A percentile compares a stretch with the other conserved stretches of the same genome.
Conservation (phyloP, 331 rosid genomes). For the Dryas integrifolia region DNA sequence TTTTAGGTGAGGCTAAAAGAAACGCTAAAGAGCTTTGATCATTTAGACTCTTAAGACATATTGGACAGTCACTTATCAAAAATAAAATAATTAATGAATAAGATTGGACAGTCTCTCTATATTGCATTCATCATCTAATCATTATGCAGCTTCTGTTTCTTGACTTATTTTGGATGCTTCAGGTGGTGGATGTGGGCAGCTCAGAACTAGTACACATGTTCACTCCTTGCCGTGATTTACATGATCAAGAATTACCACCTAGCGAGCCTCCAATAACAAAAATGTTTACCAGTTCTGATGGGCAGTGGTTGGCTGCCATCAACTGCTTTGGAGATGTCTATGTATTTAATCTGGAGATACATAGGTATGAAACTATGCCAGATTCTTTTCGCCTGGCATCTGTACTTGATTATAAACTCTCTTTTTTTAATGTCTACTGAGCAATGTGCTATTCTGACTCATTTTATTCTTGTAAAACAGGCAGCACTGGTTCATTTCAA, state of each 20-base stretch:
- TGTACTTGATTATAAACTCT: neutral
- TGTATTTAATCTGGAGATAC: constrained; percentile 74
- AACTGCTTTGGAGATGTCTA: constrained; percentile 96
- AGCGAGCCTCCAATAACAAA: constrained; percentile 89
- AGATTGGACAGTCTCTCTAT: neutral
- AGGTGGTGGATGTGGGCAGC: constrained; percentile 69
- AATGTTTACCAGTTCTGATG: constrained; percentile 85
- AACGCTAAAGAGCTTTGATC: constrained; percentile 1
- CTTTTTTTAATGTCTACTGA: neutral
- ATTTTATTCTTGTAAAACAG: constrained; percentile 39
- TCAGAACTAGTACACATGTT: constrained; percentile 61
- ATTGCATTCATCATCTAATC: neutral
- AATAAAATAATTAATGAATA: neutral
- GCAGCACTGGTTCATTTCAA: constrained; percentile 94
- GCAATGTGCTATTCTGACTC: neutral
- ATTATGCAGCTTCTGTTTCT: neutral
- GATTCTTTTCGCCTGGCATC: neutral
- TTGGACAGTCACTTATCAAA: neutral
- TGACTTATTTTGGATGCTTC: constrained; percentile 22
- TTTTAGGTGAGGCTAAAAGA: neutral
- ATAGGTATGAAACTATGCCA: constrained; percentile 44
- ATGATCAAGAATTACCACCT: constrained; percentile 57
- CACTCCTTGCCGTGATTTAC: constrained; percentile 57
- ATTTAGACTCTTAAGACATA: neutral
- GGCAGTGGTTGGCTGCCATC: constrained; percentile 95